Base-by-base conservation (phyloP, 257 asterid species). In the Scutellaria barbata region DNA sequence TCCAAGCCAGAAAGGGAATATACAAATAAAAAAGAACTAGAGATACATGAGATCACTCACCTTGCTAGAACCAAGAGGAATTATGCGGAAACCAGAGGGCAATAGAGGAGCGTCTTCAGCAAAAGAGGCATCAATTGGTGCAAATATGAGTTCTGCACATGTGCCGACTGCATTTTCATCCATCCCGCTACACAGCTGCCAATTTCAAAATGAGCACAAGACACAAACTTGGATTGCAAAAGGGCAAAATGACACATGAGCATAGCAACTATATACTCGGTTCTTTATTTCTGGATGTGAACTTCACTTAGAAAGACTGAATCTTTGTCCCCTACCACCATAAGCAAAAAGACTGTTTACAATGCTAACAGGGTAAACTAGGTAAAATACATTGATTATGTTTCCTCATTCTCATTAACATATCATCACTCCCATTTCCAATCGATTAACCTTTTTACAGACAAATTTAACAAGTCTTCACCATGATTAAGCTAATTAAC, bases 51-150 rank as follows among this genome's bases (percentile, higher is more conserved):
- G 58, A 66, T 51, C 45, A 74, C 79, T 77, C 54, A 89, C 98
- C 92, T 88, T 92, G 78, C 88, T 86, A 45, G 95, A 79, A 78
- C 87, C 95, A 2, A 92, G 96, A 57, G 98, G 95, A 76, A 92
- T 89, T 48, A 92, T 89, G 71, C 96, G 94, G 60, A 92, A 92
- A 51, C 98, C 98, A 42, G 98, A 92, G 22, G 98, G 98, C 59
- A 92, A 80, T 63, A 92, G 95, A 81, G 98, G 98, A 33, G 90
- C 96, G 75, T 89, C 98, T 83, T 92, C 98, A 22, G 95, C 93
- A 80, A 92, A 92, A 5, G 96, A 86, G 57, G 96, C 94, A 79
- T 92, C 98, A 18, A 92, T 89, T 17, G 98, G 98, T 33, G 98
- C 96, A 72, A 92, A 92, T 76, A 92, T 83, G 64, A 92, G 96